Evolutionary conservation across 345 rosid species (phyloP).

Genomic region (Lepidium africanum): DNA sequence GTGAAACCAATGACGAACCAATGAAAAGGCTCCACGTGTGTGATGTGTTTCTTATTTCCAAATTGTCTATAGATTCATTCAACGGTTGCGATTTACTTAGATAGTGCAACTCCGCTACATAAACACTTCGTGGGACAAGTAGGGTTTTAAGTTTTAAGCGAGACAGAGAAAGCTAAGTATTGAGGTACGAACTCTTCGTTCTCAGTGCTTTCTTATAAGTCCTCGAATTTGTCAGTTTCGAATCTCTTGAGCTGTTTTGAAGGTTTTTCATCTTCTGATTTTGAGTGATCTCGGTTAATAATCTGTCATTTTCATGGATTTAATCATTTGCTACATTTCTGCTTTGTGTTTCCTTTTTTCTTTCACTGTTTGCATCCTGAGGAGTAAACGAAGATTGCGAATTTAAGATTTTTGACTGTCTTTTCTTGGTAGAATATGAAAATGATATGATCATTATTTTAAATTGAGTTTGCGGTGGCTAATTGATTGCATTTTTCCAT

Average conservation of each 20-base stretch:
- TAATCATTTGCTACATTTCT: background rate
- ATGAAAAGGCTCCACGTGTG: background rate
- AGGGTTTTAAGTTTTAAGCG: slow-evolving; percentile 15
- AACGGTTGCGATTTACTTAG: slow-evolving; percentile 14
- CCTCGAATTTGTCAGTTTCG: background rate
- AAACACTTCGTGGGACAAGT: slow-evolving; percentile 19
- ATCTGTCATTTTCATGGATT: background rate
- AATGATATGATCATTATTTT: background rate
- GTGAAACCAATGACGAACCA: background rate
- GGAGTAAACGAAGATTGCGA: background rate
- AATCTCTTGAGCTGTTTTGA: background rate
- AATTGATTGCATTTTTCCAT: background rate
- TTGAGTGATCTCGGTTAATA: background rate
- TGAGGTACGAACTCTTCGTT: background rate
- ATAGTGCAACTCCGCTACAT: slow-evolving; percentile 11
- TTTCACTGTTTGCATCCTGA: background rate
- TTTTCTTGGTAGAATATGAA: background rate
- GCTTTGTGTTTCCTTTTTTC: background rate
- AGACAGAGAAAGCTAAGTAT: slow-evolving; percentile 6
- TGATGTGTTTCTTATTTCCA: background rate
- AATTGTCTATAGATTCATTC: background rate
- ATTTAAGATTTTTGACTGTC: background rate
- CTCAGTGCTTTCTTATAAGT: slow-evolving; percentile 2
- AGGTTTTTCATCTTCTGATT: background rate
- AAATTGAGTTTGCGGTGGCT: background rate